Conservation (phyloP, 345 rosid genomes). For the Erodium maritimum region DNA sequence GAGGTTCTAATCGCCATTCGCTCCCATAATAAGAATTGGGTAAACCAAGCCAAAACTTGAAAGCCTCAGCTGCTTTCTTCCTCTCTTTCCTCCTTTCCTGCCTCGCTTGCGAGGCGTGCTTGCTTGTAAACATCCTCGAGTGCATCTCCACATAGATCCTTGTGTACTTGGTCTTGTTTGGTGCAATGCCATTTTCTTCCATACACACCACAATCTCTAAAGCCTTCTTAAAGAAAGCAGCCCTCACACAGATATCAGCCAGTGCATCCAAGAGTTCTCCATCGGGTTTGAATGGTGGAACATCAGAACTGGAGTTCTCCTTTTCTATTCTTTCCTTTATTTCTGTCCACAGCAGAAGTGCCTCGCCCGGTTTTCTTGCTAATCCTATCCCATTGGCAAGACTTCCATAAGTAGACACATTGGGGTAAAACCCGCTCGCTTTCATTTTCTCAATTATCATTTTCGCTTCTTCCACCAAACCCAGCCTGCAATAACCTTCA, state of each 20-base stretch:
- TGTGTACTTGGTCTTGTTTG: slow-evolving; percentile 79
- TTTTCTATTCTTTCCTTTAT: slow-evolving; percentile 49
- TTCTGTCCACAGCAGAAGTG: slow-evolving; percentile 85
- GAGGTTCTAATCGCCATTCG: slow-evolving; percentile 56
- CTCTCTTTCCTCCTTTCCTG: slow-evolving; percentile 57
- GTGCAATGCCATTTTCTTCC: slow-evolving; percentile 82
- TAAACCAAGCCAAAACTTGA: slow-evolving; percentile 91
- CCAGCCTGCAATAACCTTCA: slow-evolving; percentile 69
- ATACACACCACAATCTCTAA: slow-evolving; percentile 82
- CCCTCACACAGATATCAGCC: slow-evolving; percentile 85
- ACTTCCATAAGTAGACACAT: slow-evolving; percentile 78
- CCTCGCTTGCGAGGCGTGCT: slow-evolving; percentile 88
- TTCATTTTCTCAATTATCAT: slow-evolving; percentile 52
- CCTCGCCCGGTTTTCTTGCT: slow-evolving; percentile 96
- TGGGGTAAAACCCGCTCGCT: slow-evolving; percentile 56
- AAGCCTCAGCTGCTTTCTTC: slow-evolving; percentile 94
- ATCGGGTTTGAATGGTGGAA: slow-evolving; percentile 55
- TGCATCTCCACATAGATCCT: slow-evolving; percentile 91
- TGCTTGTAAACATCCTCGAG: slow-evolving; percentile 89
- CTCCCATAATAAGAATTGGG: slow-evolving; percentile 85
- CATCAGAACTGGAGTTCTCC: slow-evolving; percentile 13
- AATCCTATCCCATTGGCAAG: slow-evolving; percentile 66
- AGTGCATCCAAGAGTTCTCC: slow-evolving; percentile 58
- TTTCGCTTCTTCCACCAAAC: slow-evolving; percentile 77
- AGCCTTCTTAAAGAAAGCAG: slow-evolving; percentile 85